phyloP scores from a whole-genome alignment of 192 early-diverging fungal species.

The Pilobolus umbonatus region DNA sequence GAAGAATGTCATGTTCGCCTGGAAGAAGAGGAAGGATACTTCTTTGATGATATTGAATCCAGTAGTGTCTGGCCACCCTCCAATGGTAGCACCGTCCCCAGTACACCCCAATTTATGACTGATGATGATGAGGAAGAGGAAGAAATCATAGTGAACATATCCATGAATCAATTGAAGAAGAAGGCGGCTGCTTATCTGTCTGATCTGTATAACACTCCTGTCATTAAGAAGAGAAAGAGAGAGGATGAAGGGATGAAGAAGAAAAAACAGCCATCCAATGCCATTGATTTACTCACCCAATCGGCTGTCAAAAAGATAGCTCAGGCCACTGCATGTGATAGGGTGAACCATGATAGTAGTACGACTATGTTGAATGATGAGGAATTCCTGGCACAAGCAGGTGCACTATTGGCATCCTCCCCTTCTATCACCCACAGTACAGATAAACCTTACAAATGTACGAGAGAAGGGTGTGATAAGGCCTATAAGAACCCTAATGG shows the following conservation, averaged over 20 bases:
- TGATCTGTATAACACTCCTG: slow-evolving; percentile 20
- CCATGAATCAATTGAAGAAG: no score
- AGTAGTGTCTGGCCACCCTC: slow-evolving; percentile 16
- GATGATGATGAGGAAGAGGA: slow-evolving; percentile 7
- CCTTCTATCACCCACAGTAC: neutral
- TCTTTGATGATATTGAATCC: slow-evolving; percentile 38
- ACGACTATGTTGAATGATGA: slow-evolving; percentile 26
- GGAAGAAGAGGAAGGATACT: slow-evolving; percentile 71
- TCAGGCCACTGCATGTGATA: slow-evolving; percentile 7
- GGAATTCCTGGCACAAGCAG: slow-evolving; percentile 37
- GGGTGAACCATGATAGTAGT: no score
- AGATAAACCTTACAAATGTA: slow-evolving; percentile 89
- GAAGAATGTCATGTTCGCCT: slow-evolving; percentile 91
- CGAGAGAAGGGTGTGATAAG: slow-evolving; percentile 83
- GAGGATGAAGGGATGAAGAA: slow-evolving; percentile 19
- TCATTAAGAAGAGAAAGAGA: neutral
- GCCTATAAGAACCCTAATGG: slow-evolving; percentile 99
- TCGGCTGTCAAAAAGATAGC: slow-evolving; percentile 18
- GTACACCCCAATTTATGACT: slow-evolving; percentile 23
- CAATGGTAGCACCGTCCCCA: slow-evolving; percentile 15
- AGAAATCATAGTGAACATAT: slow-evolving; percentile 17
- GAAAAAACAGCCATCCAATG: slow-evolving; percentile 16
- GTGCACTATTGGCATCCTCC: slow-evolving; percentile 29
- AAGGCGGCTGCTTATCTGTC: slow-evolving; percentile 29
- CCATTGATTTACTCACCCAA: slow-evolving; percentile 17